Percentiles rank a stretch among this genome's conserved stretches.
Evolutionary conservation across 768 basidiomycete species (phyloP).

Genomic region (Pleurotus eryngii): DNA sequence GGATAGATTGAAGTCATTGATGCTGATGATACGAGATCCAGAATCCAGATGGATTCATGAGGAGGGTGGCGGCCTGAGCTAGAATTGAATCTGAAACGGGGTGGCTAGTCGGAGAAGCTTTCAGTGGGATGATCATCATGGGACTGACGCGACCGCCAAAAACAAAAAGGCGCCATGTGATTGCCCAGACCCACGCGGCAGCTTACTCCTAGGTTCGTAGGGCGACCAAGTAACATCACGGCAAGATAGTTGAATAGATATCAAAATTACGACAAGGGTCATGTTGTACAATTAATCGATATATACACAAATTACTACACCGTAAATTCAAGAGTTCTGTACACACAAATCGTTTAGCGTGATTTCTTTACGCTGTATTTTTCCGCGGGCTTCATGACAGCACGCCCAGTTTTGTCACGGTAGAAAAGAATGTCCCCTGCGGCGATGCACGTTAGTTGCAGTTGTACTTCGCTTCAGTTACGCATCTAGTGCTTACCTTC

Average conservation of each 20-base stretch:
- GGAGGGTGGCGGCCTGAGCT: no score
- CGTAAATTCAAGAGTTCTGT: no score
- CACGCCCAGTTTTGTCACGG: slow-evolving; percentile 19
- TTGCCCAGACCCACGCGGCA: no score
- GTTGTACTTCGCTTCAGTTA: no score
- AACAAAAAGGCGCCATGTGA: no score
- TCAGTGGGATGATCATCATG: no score
- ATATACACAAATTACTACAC: not conserved
- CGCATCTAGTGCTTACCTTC: slow-evolving; percentile 23
- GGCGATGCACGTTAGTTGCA: not conserved
- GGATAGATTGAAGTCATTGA: slow-evolving; percentile 15
- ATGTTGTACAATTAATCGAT: slow-evolving; percentile 5
- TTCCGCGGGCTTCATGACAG: slow-evolving; percentile 5
- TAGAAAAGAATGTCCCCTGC: slow-evolving; percentile 25
- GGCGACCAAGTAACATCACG: no score
- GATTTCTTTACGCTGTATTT: slow-evolving; percentile 1
- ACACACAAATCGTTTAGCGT: not conserved
- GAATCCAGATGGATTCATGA: not conserved
- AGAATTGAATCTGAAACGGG: no score
- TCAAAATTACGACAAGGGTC: not conserved
- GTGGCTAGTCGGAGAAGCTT: no score
- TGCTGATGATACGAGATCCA: not conserved
- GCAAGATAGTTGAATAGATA: no score
- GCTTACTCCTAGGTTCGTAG: no score
- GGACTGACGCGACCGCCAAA: no score